A percentile compares a stretch with the other conserved stretches of the same genome.
These are phyloP conservation scores for Rubia yunnanensis DNA, from an alignment of 257 asterid species.

Conservation along the genomic window DNA sequence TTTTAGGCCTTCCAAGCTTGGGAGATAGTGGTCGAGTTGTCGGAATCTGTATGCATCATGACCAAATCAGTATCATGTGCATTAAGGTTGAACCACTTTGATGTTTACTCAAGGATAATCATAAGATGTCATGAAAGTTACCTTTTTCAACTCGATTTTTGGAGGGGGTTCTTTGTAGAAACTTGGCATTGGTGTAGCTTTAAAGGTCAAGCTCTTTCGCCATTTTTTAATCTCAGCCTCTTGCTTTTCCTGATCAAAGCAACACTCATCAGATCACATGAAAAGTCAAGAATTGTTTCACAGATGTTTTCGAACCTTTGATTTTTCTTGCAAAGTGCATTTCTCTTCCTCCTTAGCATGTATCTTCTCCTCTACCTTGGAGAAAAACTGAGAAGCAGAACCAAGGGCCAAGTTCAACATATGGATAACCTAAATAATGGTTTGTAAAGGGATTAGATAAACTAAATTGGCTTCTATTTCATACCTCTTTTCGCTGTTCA, in stretches of 20 bases:
- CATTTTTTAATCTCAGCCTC: slow-evolving; percentile 77
- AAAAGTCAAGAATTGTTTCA: not conserved
- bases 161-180: slow-evolving; percentile 89
- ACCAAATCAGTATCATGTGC: not conserved
- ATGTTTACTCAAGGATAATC: not conserved
- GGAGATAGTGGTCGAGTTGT: slow-evolving; percentile 77
- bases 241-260: slow-evolving; percentile 47
- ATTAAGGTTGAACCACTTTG: not conserved
- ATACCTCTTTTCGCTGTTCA: slow-evolving; percentile 70
- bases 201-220: slow-evolving; percentile 68
- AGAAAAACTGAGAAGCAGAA: slow-evolving; percentile 47
- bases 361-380: slow-evolving; percentile 78
- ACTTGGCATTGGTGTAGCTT: slow-evolving; percentile 87
- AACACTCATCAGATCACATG: slow-evolving; percentile 2
- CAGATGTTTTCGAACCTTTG: slow-evolving; percentile 33
- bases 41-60: slow-evolving; percentile 43
- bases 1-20: slow-evolving; percentile 68
- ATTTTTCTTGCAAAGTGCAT: slow-evolving; percentile 55
- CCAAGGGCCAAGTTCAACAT: not conserved
- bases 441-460: not conserved
- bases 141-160: slow-evolving; percentile 74
- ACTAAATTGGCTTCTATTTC: not conserved
- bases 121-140: slow-evolving; percentile 6
- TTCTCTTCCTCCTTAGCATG: slow-evolving; percentile 72
- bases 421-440: not conserved